Evolutionary conservation across 495 filamentous ascomycete genomes (phyloP).

Genomic region (Penicillium bovifimosum): DNA sequence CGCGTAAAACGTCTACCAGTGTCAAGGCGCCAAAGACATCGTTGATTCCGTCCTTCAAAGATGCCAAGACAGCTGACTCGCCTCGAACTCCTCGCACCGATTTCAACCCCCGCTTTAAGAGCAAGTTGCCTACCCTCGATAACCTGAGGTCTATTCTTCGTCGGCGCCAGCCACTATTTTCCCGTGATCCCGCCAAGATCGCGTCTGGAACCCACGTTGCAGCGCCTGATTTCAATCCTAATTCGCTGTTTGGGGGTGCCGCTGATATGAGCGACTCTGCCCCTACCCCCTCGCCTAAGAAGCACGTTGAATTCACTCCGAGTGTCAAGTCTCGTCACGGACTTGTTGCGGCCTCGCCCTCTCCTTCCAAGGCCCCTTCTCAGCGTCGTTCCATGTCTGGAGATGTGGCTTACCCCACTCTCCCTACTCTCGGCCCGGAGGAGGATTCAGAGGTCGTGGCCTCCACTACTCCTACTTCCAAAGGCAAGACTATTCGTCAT

Average conservation of each 20-base stretch:
- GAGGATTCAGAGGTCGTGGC: slow-evolving; percentile 10
- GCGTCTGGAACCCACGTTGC: slow-evolving; percentile 56
- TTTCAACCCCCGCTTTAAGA: slow-evolving; percentile 44
- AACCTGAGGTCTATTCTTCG: slow-evolving; percentile 60
- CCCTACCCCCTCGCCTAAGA: slow-evolving; percentile 45
- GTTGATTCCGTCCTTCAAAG: slow-evolving; percentile 49
- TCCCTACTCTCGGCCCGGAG: slow-evolving; percentile 38
- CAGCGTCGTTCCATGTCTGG: slow-evolving; percentile 20
- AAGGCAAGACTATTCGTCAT: slow-evolving; percentile 33
- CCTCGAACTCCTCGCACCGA: slow-evolving; percentile 44
- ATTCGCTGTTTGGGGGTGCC: slow-evolving; percentile 39
- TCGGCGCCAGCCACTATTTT: slow-evolving; percentile 55
- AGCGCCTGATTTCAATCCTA: slow-evolving; percentile 41
- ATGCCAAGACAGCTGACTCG: slow-evolving; percentile 36
- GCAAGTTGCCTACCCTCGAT: slow-evolving; percentile 34
- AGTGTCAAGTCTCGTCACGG: slow-evolving; percentile 44
- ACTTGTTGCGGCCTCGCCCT: slow-evolving; percentile 34
- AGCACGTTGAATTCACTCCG: slow-evolving; percentile 57
- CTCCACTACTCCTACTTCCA: neutral
- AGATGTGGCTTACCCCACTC: slow-evolving; percentile 40
- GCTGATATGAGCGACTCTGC: slow-evolving; percentile 22
- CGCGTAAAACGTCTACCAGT: slow-evolving; percentile 50
- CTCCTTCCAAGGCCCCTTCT: slow-evolving; percentile 40
- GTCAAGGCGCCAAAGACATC: slow-evolving; percentile 51
- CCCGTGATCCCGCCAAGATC: slow-evolving; percentile 53